Evolutionary conservation across 176 grass and related monocot genomes (phyloP).

Genomic region (Bonia amplexicaulis): DNA sequence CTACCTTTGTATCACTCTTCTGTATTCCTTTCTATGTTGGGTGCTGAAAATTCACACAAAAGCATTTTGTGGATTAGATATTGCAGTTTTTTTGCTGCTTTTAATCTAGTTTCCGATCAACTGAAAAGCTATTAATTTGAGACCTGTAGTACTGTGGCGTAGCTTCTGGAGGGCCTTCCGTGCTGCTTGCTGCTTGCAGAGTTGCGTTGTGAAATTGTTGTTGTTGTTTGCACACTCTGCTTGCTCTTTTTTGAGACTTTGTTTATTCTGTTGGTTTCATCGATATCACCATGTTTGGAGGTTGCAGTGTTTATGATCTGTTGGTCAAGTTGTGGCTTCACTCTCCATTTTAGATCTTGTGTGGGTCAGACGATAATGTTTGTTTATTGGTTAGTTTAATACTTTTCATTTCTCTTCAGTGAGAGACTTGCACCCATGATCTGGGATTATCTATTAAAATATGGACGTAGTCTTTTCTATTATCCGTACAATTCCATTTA

Average conservation of each 20-base stretch:
- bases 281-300: not conserved
- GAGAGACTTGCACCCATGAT: constrained; percentile 2
- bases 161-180: constrained; percentile 14
- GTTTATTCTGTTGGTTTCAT: constrained; percentile 5
- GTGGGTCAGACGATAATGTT: constrained; percentile 2
- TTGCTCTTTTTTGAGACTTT: not conserved
- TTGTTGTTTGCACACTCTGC: not conserved
- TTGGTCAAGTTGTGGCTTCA: not conserved
- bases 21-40: not conserved
- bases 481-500: constrained; percentile 21
- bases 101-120: not conserved
- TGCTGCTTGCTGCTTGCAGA: constrained; percentile 5
- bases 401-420: constrained; percentile 1
- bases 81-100: not conserved
- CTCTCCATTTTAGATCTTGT: not conserved
- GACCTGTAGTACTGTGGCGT: not conserved
- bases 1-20: not conserved
- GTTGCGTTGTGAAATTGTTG: constrained; percentile 4
- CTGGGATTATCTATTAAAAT: constrained; percentile 18
- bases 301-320: not conserved
- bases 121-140: not conserved
- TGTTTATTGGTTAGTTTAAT: constrained; percentile 23
- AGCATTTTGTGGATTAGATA: not conserved
- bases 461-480: not conserved
- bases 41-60: not conserved